phyloP scores from a whole-genome alignment of 768 basidiomycete genomes.

The Russula dissimulans region DNA sequence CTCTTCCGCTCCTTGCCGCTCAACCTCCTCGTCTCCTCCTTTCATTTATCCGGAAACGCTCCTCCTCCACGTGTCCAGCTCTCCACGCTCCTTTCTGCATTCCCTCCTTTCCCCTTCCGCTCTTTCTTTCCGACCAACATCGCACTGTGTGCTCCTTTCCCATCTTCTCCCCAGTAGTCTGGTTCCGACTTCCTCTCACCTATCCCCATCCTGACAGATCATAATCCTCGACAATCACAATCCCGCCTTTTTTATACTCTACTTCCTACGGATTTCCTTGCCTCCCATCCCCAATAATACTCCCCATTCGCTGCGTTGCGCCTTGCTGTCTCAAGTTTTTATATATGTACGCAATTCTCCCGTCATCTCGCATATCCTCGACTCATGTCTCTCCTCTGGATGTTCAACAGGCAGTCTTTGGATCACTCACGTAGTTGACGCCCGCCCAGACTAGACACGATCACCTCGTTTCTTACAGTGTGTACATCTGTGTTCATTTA shows the following conservation, averaged over 20 bases:
- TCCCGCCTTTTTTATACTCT: not conserved
- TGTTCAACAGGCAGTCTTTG: conserved; percentile 4
- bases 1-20: not conserved
- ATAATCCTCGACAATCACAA: not conserved
- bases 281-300: not conserved
- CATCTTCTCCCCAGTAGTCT: not conserved
- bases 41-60: not conserved
- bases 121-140: conserved; percentile 5
- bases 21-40: not conserved
- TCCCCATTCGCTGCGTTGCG: not conserved
- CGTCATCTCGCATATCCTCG: not conserved
- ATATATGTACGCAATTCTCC: not conserved
- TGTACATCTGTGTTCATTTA: not conserved
- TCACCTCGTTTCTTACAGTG: not conserved
- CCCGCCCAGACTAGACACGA: conserved; percentile 8
- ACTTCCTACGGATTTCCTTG: not conserved
- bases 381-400: not conserved
- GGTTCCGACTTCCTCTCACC: not conserved
- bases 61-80: conserved; percentile 5
- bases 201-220: conserved; percentile 1
- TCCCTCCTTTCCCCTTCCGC: conserved; percentile 4
- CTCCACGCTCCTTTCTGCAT: not conserved
- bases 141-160: conserved; percentile 11
- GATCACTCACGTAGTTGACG: conserved; percentile 14
- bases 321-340: not conserved